Base-by-base conservation (phyloP, 495 filamentous ascomycete species). In the Cairneyella variabilis region DNA sequence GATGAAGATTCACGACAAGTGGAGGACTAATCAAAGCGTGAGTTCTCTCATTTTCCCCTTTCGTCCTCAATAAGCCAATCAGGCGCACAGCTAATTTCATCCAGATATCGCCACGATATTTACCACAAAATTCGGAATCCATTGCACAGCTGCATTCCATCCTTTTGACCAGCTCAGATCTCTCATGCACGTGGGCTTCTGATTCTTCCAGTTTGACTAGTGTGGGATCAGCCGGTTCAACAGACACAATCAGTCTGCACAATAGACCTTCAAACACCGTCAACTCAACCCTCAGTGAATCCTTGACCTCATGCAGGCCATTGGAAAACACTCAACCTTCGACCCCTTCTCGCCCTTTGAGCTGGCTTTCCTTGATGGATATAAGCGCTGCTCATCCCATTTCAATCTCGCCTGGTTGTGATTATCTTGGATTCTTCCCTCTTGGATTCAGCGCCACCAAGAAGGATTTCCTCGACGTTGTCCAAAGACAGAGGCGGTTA, bases 341-440 rank as follows among this genome's bases (percentile, higher is more conserved):
- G n/a, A n/a, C n/a, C n/a, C n/a, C n/a, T n/a, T n/a, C n/a, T n/a
- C n/a, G n/a, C n/a, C n/a, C n/a, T n/a, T n/a, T n/a, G n/a, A n/a
- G n/a, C n/a, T n/a, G n/a, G n/a, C n/a, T n/a, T n/a, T n/a, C n/a
- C n/a, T n/a, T n/a, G n/a, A n/a, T n/a, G n/a, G n/a, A n/a, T n/a
- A n/a, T n/a, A n/a, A n/a, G n/a, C n/a, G n/a, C n/a, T n/a, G n/a
- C n/a, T 0, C 14, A 43, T 3, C 17, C 40, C 3, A 22, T 43
- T 22, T 43, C 12, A 3, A 63, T 73, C 12, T 81, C 78, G 0
- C 68, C 73, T 50, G 54, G 61, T 16, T 80, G 75, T 58, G 70
- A 65, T 14, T 52, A 66, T 11, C 66, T 80, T n/a, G 79, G 79
- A 10, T 82, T 79, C 51, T 80, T 82, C 50, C 78, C 77, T 8